Conservation (phyloP, 371 early-diverging fungal genomes). For the Rhizopus microsporus region DNA sequence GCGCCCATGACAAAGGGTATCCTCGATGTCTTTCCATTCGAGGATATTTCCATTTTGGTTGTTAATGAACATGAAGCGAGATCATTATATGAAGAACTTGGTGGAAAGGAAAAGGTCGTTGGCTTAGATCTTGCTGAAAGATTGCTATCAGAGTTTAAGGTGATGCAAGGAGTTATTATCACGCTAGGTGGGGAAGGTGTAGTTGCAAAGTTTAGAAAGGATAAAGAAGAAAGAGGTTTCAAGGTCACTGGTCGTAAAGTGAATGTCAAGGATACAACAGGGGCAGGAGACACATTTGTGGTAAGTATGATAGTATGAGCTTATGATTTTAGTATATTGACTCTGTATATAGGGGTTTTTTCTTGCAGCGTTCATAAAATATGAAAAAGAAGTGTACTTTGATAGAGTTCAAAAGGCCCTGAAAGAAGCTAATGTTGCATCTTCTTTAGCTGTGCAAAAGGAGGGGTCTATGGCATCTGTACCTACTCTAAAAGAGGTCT, state of each 20-base stretch:
- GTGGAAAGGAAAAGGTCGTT: constrained; percentile 19
- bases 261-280: constrained; percentile 71
- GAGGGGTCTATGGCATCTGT: constrained; percentile 71
- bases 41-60: constrained; percentile 73
- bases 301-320: constrained; percentile 36
- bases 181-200: constrained; percentile 78
- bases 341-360: constrained; percentile 79
- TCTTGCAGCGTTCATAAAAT: constrained; percentile 59
- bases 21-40: constrained; percentile 54
- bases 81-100: constrained; percentile 41
- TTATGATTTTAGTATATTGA: not conserved
- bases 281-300: constrained; percentile 86
- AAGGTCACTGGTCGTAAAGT: constrained; percentile 47
- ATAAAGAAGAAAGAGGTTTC: constrained; percentile 37
- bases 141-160: constrained; percentile 38
- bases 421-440: constrained; percentile 58
- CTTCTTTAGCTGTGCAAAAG: constrained; percentile 57
- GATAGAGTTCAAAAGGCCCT: constrained; percentile 43
- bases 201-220: constrained; percentile 47
- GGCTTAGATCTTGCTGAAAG: constrained; percentile 43
- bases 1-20: constrained; percentile 76
- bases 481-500: constrained; percentile 51
- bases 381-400: constrained; percentile 38
- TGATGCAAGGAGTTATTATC: constrained; percentile 64
- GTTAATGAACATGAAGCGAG: constrained; percentile 81